Evolutionary conservation across 352 stramenopile species (phyloP), one percentile per base, ranked within the genome.

Genomic region (Globisporangium polare): DNA sequence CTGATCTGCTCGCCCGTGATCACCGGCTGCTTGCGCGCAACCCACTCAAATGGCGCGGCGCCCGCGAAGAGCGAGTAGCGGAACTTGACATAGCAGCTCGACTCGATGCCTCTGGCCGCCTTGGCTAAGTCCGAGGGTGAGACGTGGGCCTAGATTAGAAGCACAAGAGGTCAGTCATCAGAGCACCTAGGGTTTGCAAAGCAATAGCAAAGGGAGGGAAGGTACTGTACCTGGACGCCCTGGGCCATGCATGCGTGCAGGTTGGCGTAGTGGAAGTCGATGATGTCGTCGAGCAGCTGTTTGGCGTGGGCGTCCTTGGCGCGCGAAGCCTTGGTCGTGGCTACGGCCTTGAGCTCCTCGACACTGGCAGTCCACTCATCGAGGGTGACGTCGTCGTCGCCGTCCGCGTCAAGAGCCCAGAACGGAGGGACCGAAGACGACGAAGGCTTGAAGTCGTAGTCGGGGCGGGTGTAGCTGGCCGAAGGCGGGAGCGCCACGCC

Each of bases 11-110:
- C 49, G 12, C 15, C 27, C 27, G 49, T 39, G 49, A 54, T 37
- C 18, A 10, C 17, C 27, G 27, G 7, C 17, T 54, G 26, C 49
- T 41, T 54, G 15, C 31, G 29, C 2, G 17, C 27, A 17, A 59
- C 15, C 58, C 74, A 65, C 29, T 83, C 75, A 42, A 81, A 83
- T 18, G 72, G 68, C 35, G 72, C 61, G 6, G 62, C 60, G 1
- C 70, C 72, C 17, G 65, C 65, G 22, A 77, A 73, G 5, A 80
- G 37, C 45, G 72, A 83, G 63, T 83, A 83, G 55, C 75, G 70
- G 45, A 83, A 74, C 58, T 75, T 77, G 64, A 83, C 60, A 62
- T 78, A 54, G 49, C 49, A 54, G 10, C 27, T 26, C 6, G 49
- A 54, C 24, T 2, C 5, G 49, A 54, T 39, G 24, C 31, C 27